Base-by-base conservation (phyloP, 305 asterid genomes). In the Ajuga reptans region DNA sequence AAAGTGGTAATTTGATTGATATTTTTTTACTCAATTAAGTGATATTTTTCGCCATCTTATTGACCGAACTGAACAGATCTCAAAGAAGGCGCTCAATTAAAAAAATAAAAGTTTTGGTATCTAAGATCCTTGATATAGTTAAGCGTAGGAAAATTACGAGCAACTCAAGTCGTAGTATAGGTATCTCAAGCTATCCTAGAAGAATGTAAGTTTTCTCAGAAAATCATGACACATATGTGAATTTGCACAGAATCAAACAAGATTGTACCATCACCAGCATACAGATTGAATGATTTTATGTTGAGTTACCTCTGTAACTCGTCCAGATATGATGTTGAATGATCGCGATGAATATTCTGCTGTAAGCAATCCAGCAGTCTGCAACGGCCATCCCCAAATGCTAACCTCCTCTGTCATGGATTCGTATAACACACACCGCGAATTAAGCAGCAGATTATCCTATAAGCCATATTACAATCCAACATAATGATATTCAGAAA, bases 321-420 rank as follows among this genome's bases (percentile, higher is more conserved):
- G 81, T 64, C 97, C 97, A 4, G 92, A 80, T 78, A 90, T 47
- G 68, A 90, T 64, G 65, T 81, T 77, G 74, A 88, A 84, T 3
- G 94, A 81, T 14, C 86, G 72, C 0, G 86, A 59, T 34, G 85
- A 82, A 66, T 54, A 83, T 24, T 83, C 87, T 7, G 97, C 68
- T 1, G 86, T 80, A 71, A 92, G 86, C 85, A 92, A 69, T 77
- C 98, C 97, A 65, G 92, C 84, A 29, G 93, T 81, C 73, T 84
- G 96, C 78, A 84, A 70, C 36, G 98, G 95, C 97, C 98, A 92
- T 55, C 97, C 95, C 96, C 98, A 89, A 59, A 91, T 75, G 81
- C 86, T 87, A 37, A 91, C 88, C 66, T 87, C 90, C 72, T 91
- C 96, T 0, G 81, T 6, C 69, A 75, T 67, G n/a, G 98, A 87